Percentiles rank a stretch among this genome's conserved stretches.
phyloP scores from a whole-genome alignment of 345 rosid species.

The Salix exigua region DNA sequence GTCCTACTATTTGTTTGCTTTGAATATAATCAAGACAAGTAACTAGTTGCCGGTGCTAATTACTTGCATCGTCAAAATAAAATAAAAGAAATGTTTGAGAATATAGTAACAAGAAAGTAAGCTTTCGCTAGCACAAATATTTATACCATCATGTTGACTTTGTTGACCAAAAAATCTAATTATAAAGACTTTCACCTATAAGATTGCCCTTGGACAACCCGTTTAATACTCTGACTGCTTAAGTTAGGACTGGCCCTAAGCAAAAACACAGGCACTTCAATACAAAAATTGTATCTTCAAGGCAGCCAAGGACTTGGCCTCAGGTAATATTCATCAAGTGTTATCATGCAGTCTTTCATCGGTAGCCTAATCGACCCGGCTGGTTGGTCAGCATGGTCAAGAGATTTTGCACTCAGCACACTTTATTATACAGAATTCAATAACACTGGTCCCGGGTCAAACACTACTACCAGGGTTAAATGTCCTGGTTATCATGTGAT shows the following conservation, averaged over 20 bases:
- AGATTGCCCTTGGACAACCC: slow-evolving; percentile 17
- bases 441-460: slow-evolving; percentile 29
- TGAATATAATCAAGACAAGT: background rate
- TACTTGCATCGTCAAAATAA: too few relatives aligned
- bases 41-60: too few relatives aligned
- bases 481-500: slow-evolving; percentile 58
- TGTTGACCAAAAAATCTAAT: too few relatives aligned
- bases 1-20: background rate
- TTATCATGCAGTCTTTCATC: slow-evolving; percentile 31
- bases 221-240: slow-evolving; percentile 40
- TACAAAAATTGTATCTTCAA: slow-evolving; percentile 31
- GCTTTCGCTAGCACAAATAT: too few relatives aligned
- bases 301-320: slow-evolving; percentile 31
- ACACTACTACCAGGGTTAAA: slow-evolving; percentile 22
- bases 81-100: too few relatives aligned
- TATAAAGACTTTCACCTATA: too few relatives aligned
- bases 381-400: slow-evolving; percentile 32
- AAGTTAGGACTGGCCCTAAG: slow-evolving; percentile 42
- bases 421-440: slow-evolving; percentile 36
- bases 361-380: slow-evolving; percentile 22
- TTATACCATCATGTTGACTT: too few relatives aligned
- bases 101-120: too few relatives aligned
- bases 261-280: slow-evolving; percentile 43
- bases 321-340: slow-evolving; percentile 34
- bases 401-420: slow-evolving; percentile 20